Evolutionary conservation across 2,329 filamentous ascomycete species (phyloP), one percentile per base, ranked within the genome.

Genomic region (Aspergillus bombycis): DNA sequence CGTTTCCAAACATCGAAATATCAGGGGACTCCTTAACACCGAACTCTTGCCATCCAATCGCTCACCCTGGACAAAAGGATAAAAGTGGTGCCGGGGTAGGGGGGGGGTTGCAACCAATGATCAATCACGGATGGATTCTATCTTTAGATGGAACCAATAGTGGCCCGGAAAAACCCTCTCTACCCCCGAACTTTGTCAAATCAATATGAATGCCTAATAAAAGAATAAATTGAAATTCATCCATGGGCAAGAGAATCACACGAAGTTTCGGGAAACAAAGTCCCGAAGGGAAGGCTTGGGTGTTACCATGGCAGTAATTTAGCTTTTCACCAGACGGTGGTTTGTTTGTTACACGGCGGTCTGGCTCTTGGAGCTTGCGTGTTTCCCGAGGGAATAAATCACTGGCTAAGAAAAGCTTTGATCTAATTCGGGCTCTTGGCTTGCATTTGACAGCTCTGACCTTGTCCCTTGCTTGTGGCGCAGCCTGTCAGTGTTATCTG

Each of bases 81-180:
- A 64, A 52, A 63, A 62, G 61, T 60, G 53, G n/a, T 8, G 32
- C 52, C 11, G 32, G 52, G 34, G 34, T 36, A 14, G 32, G 11
- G 6, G 11, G 6, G 8, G 12, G 4, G 16, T 26, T 12, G n/a
- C 6, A 38, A 11, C 52, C 52, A 55, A 55, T 53, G 7, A 34
- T 11, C 32, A 5, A 34, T 41, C 38, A 14, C n/a, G 32, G 11
- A 38, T 19, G 21, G 19, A 21, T 60, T 53, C 72, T 74, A 74
- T 72, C 62, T 72, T 73, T 74, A 73, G 71, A 23, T 38, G 9
- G 23, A 41, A 28, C 64, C 62, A 65, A 67, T 67, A 26, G 43
- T 48, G 14, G 45, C 41, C 12, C 32, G 46, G 54, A n/a, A 32
- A 56, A 38, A 14, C n/a, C 28, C 48, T 32, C 30, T n/a, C 50